Evolutionary conservation across 768 basidiomycete genomes (phyloP).

Genomic region (Russula sp.): DNA sequence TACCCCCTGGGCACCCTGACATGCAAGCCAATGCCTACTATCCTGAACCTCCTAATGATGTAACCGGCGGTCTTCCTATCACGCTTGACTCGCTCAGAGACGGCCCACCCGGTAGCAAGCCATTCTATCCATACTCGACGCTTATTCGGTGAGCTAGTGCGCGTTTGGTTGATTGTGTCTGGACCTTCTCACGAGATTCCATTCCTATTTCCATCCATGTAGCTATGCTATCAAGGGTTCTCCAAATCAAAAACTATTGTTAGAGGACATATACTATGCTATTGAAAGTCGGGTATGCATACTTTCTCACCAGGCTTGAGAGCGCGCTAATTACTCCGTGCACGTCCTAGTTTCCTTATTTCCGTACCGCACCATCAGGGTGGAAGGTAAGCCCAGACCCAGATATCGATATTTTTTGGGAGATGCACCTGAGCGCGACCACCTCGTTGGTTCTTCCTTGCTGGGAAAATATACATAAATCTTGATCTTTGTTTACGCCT

Average conservation of each 20-base stretch:
- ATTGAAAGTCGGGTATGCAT: conserved; percentile 76
- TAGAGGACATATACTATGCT: conserved; percentile 90
- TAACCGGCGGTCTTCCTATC: conserved; percentile 78
- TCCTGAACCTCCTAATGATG: conserved; percentile 69
- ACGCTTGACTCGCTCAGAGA: conserved; percentile 83
- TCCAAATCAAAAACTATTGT: conserved; percentile 73
- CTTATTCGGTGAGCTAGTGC: conserved; percentile 64
- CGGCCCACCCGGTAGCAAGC: conserved; percentile 83
- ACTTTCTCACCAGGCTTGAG: not conserved
- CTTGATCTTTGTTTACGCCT: conserved; percentile 24
- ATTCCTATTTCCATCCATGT: conserved; percentile 1
- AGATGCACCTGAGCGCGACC: conserved; percentile 34
- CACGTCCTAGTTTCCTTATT: conserved; percentile 69
- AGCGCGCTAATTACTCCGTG: conserved; percentile 20
- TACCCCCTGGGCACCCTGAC: conserved; percentile 34
- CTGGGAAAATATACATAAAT: conserved; percentile 22
- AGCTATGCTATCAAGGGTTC: conserved; percentile 92
- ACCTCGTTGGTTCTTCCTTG: conserved; percentile 21
- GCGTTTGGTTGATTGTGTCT: not conserved
- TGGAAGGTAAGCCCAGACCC: conserved; percentile 65
- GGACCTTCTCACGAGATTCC: conserved; percentile 7
- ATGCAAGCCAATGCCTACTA: conserved; percentile 49
- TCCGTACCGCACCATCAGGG: conserved; percentile 78
- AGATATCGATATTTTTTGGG: not conserved
- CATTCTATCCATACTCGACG: conserved; percentile 87